These are phyloP conservation scores for Fraxinus anomala DNA, from an alignment of 257 asterid species.

Conservation along the genomic window DNA sequence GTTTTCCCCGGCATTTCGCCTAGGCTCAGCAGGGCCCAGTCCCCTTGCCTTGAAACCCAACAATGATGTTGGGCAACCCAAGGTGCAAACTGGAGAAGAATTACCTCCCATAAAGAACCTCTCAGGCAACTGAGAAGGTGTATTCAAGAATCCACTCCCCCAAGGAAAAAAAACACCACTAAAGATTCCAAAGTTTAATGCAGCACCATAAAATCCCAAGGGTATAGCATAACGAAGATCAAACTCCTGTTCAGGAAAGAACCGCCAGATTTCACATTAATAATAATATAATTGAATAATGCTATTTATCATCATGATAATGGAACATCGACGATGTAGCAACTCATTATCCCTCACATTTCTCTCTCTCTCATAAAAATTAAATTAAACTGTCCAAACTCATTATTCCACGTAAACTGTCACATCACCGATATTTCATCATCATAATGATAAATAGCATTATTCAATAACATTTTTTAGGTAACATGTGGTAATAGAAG, in stretches of 20 bases:
- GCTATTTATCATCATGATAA: too few relatives aligned
- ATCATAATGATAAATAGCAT: too few relatives aligned
- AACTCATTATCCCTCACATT: too few relatives aligned
- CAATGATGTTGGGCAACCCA: constrained; percentile 83
- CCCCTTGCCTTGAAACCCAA: constrained; percentile 93
- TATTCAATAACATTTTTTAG: background rate
- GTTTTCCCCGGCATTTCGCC: constrained; percentile 56
- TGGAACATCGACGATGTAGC: too few relatives aligned
- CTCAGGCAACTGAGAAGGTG: constrained; percentile 69
- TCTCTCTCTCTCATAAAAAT: too few relatives aligned
- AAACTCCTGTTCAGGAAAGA: constrained; percentile 61
- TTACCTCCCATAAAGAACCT: constrained; percentile 93
- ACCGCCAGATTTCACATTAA: constrained; percentile 8
- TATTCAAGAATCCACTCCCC: constrained; percentile 67
- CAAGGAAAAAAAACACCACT: constrained; percentile 80
- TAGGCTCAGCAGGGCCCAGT: constrained; percentile 85
- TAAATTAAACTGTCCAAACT: too few relatives aligned
- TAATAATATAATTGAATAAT: background rate
- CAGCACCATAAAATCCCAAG: constrained; percentile 74
- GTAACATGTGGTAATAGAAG: background rate
- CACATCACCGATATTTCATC: too few relatives aligned
- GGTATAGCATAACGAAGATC: constrained; percentile 90
- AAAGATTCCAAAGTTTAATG: constrained; percentile 77
- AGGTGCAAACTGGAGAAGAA: constrained; percentile 76
- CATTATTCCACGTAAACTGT: too few relatives aligned